Base-by-base conservation (phyloP, 257 asterid genomes). In the Linderniella brevidens region DNA sequence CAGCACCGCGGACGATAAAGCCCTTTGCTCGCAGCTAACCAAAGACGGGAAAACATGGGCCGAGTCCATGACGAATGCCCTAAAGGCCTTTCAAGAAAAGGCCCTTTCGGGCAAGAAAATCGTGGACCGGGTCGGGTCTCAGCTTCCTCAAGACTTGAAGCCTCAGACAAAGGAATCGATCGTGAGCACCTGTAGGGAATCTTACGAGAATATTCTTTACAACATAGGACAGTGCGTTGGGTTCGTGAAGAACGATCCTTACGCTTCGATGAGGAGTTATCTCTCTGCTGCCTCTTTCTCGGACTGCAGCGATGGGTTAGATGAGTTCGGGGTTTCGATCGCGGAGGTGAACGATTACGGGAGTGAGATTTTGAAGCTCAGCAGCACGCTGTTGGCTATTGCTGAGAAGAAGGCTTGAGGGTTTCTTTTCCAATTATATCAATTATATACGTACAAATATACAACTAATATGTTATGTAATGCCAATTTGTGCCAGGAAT, bases 51-150 rank as follows among this genome's bases (percentile, higher is more conserved):
- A 29, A 11, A 16, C 51, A 18, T 46, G 51, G 51, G 32, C 32
- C 13, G 51, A 46, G 11, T 29, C 51, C 32, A 46, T 46, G 51
- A 46, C 51, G 51, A 46, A 46, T 32, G 51, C 35, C 35, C 4
- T 46, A 10, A 17, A 46, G 32, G 36, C 36, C 13, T n/a, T 35
- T 3, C 3, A 17, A 35, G 32, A 17, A 35, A 46, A 17, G 35
- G 32, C 36, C 1, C 4, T 17, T 29, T 9, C 32, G 35, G 51
- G 51, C 12, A 46, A 17, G 12, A 11, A 11, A 6, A 46, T 46
- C 11, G 51, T 35, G 35, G 51, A 46, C 32, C 5, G 35, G 35
- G 35, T 46, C 4, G 51, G 12, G 2, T 17, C 51, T 29, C 0
- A 17, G 4, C 13, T 46, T 1, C 51, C 51, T 13, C 12, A 29